Base-by-base conservation (phyloP, 495 filamentous ascomycete genomes). In the Aspergillus coremiiformis region DNA sequence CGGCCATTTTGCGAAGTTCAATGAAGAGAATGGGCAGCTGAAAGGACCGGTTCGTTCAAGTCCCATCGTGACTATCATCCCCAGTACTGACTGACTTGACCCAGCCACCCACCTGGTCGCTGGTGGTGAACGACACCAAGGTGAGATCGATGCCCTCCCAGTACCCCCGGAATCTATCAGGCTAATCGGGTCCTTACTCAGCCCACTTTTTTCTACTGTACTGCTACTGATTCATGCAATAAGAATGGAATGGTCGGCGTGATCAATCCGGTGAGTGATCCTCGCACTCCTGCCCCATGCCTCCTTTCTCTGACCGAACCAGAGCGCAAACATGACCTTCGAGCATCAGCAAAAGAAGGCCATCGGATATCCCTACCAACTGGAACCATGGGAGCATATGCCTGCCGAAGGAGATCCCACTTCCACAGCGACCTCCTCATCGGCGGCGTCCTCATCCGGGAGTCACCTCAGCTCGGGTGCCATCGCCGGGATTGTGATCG, bases 121-220 rank as follows among this genome's bases (percentile, higher is more conserved):
- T 70, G n/a, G 43, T 55, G 4, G 47, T 73, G 23, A 67, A 71
- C 35, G 52, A 66, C 23, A 68, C 68, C 4, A 35, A 66, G 56
- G 69, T 71, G 65, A 32, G 58, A 21, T 3, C 26, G 32, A 32
- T 20, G 33, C 20, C 19, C 9, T 33, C 10, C 9, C 14, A 43
- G 1, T n/a, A n/a, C 9, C 20, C 2, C 9, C 17, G 14, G 26
- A 6, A 20, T 23, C 22, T 27, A 22, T n/a, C 30, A 39, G 0
- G 9, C 55, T 59, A 35, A 58, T 37, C n/a, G 10, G 14, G 10
- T 23, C 9, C 24, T 5, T 10, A 2, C 33, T 5, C 26, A 71
- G 70, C 70, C 70, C 20, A 65, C 52, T 5, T 73, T 71, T 50
- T 73, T 65, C 52, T 73, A 73, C 47, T 73, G 69, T 33, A 71